Base-by-base conservation (phyloP, 768 basidiomycete species). In the Mycena floridula region DNA sequence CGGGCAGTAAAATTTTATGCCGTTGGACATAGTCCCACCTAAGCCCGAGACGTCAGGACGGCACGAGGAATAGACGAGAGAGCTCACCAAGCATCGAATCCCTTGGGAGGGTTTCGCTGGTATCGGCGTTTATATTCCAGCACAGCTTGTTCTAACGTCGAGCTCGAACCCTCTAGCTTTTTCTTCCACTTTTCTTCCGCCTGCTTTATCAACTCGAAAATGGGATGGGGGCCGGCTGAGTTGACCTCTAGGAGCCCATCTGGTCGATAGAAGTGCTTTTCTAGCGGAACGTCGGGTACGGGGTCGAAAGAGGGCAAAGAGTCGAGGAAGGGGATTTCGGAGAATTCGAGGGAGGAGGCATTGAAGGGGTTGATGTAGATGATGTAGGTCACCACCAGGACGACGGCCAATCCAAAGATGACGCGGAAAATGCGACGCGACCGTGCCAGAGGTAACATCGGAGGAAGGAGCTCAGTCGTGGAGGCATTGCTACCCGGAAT, bases 61-160 rank as follows among this genome's bases (percentile, higher is more conserved):
- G 24, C 24, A 24, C 28, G 13, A 7, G 4, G 39, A n/a, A 1
- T 13, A 7, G 21, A 12, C 9, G 11, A 8, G 39, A 76, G 79
- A 32, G 64, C 66, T 66, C 67, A 92, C 91, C 92, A 95, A 25
- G 74, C 66, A 57, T 91, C 90, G 50, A 96, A 97, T 0, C 93
- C 93, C 42, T 74, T 76, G 0, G 94, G 92, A 5, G 93, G 94
- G 39, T 77, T 65, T 35, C 87, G 74, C n/a, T 67, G 70, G 63
- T 92, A 93, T 45, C 90, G 70, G 45, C 74, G 67, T 45, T 67
- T 70, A 60, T 97, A 96, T 59, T 92, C 90, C 16, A 59, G 57
- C 1, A 88, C 87, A 3, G 90, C 93, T 25, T 83, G 72, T 23
- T 70, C 68, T 13, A 96, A 64, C 2, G 84, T 86, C 54, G 73